Conservation (phyloP, 2,329 filamentous ascomycete genomes). For the Lomentospora prolificans region DNA sequence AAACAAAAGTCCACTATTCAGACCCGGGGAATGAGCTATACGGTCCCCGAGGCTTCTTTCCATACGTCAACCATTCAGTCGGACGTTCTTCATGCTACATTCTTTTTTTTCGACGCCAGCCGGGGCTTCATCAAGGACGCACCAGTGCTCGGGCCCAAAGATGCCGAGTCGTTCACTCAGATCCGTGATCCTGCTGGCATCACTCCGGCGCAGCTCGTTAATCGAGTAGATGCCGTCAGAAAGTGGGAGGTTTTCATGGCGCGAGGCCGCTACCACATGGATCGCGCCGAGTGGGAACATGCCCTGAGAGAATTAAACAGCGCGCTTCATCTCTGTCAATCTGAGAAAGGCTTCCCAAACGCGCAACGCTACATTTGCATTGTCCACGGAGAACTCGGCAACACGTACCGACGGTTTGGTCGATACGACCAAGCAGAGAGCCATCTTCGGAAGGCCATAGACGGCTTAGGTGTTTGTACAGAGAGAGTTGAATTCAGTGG, state of each 20-base stretch:
- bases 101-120: conserved; percentile 25
- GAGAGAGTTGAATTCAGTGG: conserved; percentile 17
- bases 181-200: conserved; percentile 14
- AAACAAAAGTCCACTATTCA: conserved; percentile 10
- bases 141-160: conserved; percentile 20
- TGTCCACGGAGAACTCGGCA: conserved; percentile 18
- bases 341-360: conserved; percentile 8
- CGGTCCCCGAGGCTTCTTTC: conserved; percentile 19
- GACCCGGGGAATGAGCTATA: conserved; percentile 16
- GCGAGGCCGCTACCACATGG: conserved; percentile 11
- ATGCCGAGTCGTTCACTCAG: conserved; percentile 14
- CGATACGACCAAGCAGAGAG: conserved; percentile 17
- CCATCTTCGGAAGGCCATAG: conserved; percentile 15
- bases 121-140: conserved; percentile 22
- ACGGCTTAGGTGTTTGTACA: conserved; percentile 10
- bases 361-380: conserved; percentile 12
- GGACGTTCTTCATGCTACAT: conserved; percentile 21
- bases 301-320: conserved; percentile 15
- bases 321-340: conserved; percentile 16
- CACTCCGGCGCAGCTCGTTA: conserved; percentile 13
- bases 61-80: conserved; percentile 20
- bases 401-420: conserved; percentile 20
- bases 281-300: conserved; percentile 14
- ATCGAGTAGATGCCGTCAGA: conserved; percentile 13
- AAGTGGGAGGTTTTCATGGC: conserved; percentile 14